Evolutionary conservation across 1,139 yeast species (phyloP), one percentile per base, ranked within the genome.

Genomic region (Lodderomyces pseudojiufengensis): DNA sequence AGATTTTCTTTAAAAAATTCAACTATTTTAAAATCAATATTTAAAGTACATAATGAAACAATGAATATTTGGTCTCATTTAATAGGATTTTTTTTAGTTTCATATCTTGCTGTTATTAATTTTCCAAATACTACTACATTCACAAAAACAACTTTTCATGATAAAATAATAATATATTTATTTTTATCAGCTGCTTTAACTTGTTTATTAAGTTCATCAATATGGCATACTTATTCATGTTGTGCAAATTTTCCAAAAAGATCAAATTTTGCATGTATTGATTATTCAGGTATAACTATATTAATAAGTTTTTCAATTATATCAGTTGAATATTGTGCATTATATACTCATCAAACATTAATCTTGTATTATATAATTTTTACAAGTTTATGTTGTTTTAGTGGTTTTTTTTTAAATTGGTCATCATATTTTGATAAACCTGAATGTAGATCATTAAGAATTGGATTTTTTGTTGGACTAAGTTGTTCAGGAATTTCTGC

Each of bases 41-140:
- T 58, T 54, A 75, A 45, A 54, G 84, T 62, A 47, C 57, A 65
- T 48, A 92, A 92, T 55, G 98, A 92, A 57, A 75, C 95, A 1
- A 76, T 86, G 59, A 92, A 92, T 61, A 88, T 92, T 40, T 92
- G 98, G 98, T 75, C 96, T 1, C 98, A 92, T 62, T 53, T 87
- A 24, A 35, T 77, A 2, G 98, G 97, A 10, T 73, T 84, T 8
- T 35, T 76, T 2, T 52, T 77, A 24, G 63, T 90, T 58, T 40
- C 73, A 2, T 81, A 78, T 45, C 55, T 88, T 24, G 70, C 78
- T 18, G 41, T 77, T 11, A 64, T 61, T 45, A 83, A 82, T 47
- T 83, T 74, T 52, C 97, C 97, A 10, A 42, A 46, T 4, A 64
- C 81, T 0, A 59, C 54, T 6, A 71, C 73, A 0, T 76, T 55